These are phyloP conservation scores for Talaromyces amestolkiae DNA, from an alignment of 2,329 filamentous ascomycete species.

Conservation along the genomic window DNA sequence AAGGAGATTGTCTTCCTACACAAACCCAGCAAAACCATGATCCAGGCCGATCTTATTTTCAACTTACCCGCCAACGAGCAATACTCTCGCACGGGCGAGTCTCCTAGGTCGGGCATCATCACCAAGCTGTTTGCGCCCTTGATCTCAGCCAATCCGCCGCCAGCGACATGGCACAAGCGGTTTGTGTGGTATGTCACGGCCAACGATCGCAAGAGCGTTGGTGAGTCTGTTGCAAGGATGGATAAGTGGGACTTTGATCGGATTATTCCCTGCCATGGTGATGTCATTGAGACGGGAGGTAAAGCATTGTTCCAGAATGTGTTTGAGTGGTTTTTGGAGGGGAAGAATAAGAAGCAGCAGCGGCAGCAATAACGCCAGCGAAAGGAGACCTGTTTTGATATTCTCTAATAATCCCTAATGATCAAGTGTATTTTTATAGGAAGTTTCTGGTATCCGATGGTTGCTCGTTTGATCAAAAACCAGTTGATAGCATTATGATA, in stretches of 20 bases:
- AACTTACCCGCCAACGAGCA: conserved; percentile 87
- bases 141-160: conserved; percentile 54
- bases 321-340: conserved; percentile 76
- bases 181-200: conserved; percentile 73
- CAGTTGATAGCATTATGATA: not conserved
- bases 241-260: conserved; percentile 78
- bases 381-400: no score
- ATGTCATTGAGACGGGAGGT: conserved; percentile 72
- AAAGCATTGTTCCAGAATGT: conserved; percentile 76
- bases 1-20: conserved; percentile 87
- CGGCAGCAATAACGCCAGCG: not conserved
- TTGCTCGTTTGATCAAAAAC: not conserved
- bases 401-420: no score
- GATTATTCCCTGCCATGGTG: conserved; percentile 89
- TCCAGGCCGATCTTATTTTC: conserved; percentile 88
- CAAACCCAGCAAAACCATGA: conserved; percentile 72
- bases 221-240: conserved; percentile 67
- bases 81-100: conserved; percentile 60
- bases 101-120: conserved; percentile 56
- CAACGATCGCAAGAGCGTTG: conserved; percentile 66
- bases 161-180: conserved; percentile 71
- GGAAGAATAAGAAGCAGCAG: conserved; percentile 9
- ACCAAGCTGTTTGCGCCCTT: conserved; percentile 58
- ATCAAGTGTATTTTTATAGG: no score
- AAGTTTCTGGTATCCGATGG: no score